Conservation (phyloP, 352 stramenopile species). For the Phytophthora sp. region DNA sequence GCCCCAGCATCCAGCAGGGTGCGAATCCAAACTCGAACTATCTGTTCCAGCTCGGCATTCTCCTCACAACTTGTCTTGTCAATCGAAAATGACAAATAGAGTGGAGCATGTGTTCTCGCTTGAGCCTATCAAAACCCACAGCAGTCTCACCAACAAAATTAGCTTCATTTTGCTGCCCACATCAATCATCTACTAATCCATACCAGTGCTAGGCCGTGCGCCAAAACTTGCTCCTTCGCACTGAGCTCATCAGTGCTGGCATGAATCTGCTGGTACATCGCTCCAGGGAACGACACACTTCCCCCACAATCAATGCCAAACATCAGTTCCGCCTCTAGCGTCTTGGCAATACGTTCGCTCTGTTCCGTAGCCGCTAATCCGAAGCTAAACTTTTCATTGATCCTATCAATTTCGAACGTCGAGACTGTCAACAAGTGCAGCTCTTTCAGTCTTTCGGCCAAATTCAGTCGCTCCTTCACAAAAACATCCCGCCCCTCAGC, state of each 20-base stretch:
- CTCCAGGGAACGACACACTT: constrained; percentile 40
- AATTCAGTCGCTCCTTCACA: constrained; percentile 31
- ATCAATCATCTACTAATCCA: not conserved
- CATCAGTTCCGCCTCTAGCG: constrained; percentile 68
- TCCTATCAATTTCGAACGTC: constrained; percentile 50
- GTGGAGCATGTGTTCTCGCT: constrained; percentile 50
- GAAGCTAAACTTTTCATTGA: constrained; percentile 16
- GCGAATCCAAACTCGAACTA: constrained; percentile 46
- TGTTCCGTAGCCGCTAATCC: constrained; percentile 38
- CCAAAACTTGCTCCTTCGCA: constrained; percentile 38
- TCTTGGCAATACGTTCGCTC: constrained; percentile 58
- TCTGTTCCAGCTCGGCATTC: constrained; percentile 7
- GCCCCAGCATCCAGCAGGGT: constrained; percentile 44
- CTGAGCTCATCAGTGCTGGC: constrained; percentile 5
- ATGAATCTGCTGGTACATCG: constrained; percentile 77
- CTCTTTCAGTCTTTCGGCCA: constrained; percentile 45
- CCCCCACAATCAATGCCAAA: constrained; percentile 52
- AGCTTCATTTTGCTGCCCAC: not conserved
- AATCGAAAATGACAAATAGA: constrained; percentile 78
- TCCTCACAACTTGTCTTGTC: not conserved
- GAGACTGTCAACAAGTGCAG: constrained; percentile 62
- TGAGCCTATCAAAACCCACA: constrained; percentile 55
- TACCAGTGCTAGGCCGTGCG: constrained; percentile 44
- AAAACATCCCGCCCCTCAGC: constrained; percentile 58
- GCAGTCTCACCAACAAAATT: not conserved